phyloP scores from a whole-genome alignment of 1,284 basidiomycete species.

The Thelephora terrestris region DNA sequence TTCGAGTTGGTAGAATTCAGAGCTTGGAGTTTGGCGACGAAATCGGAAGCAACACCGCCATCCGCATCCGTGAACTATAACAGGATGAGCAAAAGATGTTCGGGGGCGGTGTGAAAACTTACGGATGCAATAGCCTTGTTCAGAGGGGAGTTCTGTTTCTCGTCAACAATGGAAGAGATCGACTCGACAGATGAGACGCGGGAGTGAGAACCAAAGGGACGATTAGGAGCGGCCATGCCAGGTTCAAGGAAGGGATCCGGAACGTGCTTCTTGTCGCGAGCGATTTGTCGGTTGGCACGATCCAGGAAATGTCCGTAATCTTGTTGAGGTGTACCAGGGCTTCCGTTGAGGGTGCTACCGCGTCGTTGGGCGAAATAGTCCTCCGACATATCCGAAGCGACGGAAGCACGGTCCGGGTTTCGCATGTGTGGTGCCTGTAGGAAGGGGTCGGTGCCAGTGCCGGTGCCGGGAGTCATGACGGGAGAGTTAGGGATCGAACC shows the following conservation, averaged over 20 bases:
- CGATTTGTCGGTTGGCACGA: conserved; percentile 74
- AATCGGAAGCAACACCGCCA: conserved; percentile 81
- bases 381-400: conserved; percentile 39
- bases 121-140: conserved; percentile 89
- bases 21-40: conserved; percentile 75
- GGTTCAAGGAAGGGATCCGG: conserved; percentile 80
- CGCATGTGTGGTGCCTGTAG: conserved; percentile 24
- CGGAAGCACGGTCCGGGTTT: conserved; percentile 29
- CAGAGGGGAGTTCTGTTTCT: conserved; percentile 78
- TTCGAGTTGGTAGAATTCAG: conserved; percentile 83
- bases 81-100: conserved; percentile 2
- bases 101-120: conserved; percentile 18
- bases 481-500: conserved; percentile 20
- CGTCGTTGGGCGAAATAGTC: conserved; percentile 41
- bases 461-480: conserved; percentile 33
- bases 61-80: conserved; percentile 81
- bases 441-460: conserved; percentile 20
- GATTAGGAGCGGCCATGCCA: conserved; percentile 35
- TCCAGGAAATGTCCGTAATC: conserved; percentile 75
- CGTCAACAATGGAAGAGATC: conserved; percentile 81
- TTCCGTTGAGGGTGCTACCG: conserved; percentile 19
- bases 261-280: conserved; percentile 60
- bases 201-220: conserved; percentile 75
- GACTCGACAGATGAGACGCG: conserved; percentile 77
- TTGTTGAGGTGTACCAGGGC: conserved; percentile 16